Base-by-base conservation (phyloP, 805 yeast genomes). In the Spathaspora arborariae region DNA sequence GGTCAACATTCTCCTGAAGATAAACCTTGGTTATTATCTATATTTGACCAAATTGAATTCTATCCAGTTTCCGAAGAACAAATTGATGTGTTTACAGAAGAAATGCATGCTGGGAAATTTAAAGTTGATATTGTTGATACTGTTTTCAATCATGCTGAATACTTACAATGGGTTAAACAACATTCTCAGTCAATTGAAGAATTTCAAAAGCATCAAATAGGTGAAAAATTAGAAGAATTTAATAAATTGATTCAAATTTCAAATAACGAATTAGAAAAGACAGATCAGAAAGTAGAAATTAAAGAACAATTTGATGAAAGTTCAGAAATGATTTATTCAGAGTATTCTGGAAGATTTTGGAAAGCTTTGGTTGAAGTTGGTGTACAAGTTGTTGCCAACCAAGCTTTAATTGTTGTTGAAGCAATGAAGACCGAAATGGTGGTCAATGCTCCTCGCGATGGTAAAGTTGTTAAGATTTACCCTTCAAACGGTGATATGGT, bases 391-490 rank as follows among this genome's bases (percentile, higher is more conserved):
- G 68, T 72, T 44, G 76, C 69, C 41, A 95, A 91, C 27, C 92
- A 88, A 56, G 89, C 89, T 4, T 74, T 92, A 51, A 79, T 92
- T 54, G 89, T 94, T 35, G 88, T 92, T 45, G 99, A 92, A 67
- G 98, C 99, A 46, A 92, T 92, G 99, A 92, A 92, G 75, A 94
- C 98, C 0, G 99, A 92, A 68, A 92, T 92, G 97, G 79, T 81
- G 43, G 96, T 92, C 30, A 74, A 67, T 45, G 81, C 97, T 18
- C 77, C 96, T 1, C 72, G 61, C 46, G 71, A 73, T 19, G 96
- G 96, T 57, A 85, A 79, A 59, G 91, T 88, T 19, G 60, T 79
- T 42, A 85, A 86, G 68, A 72, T 88, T 39, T 65, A 81, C 48
- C 96, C 89, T 64, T 75, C 76, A 46, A 88, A 89, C 60, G 98